Evolutionary conservation across 441 rosid genomes (phyloP), one percentile per base, ranked within the genome.

Genomic region (Melastoma candidum): DNA sequence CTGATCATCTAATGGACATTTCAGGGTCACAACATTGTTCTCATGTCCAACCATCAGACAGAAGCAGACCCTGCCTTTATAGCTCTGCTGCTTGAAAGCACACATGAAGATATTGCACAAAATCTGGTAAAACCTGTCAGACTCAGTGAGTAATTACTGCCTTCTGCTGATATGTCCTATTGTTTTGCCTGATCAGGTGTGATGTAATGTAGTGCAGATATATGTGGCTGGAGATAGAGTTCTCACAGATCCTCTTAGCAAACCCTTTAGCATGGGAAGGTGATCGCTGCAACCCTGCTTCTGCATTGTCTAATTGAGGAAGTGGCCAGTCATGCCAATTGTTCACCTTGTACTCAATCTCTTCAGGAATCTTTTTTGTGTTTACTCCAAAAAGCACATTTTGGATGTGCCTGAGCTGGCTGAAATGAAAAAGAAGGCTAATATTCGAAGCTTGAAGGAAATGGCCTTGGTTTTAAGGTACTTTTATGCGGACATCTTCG

Each of bases 261-360:
- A 84, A 80, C 97, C 99, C 46, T 93, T 93, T 74, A 88, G 99
- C 70, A 86, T 89, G 76, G 99, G 99, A 75, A 89, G 98, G 97
- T 93, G 75, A 67, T 72, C 58, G 10, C 32, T 51, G 55, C 56
- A 54, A 17, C 22, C 22, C 22, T 17, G 22, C 22, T 0, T 17
- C 22, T 17, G 22, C 22, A 17, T 17, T 17, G 22, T 17, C 22
- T 17, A 17, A 17, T 17, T 17, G 22, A 17, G 22, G 43, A 58
- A 12, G 41, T 52, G 17, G 12, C 45, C 22, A 8, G 32, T 52
- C 43, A 52, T 12, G 56, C 11, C 46, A 52, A 4, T 25, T 44
- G 11, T 26, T 9, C 43, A 32, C 36, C 41, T 52, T 13, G 43
- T 8, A 14, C 12, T 44, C 24, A 2, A 29, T 39, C 27, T 60